Conservation (phyloP, 805 yeast species). For the Suhomyces vadensis region DNA sequence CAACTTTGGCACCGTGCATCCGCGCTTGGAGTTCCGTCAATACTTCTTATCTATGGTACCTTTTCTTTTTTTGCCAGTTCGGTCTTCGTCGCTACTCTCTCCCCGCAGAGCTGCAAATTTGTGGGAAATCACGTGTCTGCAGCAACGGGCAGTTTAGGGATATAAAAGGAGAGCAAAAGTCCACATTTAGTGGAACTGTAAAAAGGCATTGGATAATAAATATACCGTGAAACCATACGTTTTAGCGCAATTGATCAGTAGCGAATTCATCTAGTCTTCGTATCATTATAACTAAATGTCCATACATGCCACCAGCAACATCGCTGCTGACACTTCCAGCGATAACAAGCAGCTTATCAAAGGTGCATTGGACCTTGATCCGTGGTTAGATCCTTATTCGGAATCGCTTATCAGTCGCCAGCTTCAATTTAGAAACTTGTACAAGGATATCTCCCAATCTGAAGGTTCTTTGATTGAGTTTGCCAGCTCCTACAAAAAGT, state of each 20-base stretch:
- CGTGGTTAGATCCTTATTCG: slow-evolving; percentile 81
- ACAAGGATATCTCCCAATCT: slow-evolving; percentile 48
- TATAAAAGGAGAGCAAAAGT: slow-evolving; percentile 2
- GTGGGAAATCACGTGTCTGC: slow-evolving; percentile 3
- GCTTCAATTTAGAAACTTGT: slow-evolving; percentile 64
- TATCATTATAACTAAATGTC: background rate
- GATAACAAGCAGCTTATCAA: slow-evolving; percentile 27
- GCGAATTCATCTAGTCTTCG: background rate
- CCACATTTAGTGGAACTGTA: slow-evolving; percentile 1
- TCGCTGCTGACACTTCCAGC: background rate
- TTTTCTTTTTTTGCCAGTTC: background rate
- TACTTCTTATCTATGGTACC: too few relatives aligned
- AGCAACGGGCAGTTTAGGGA: slow-evolving; percentile 1
- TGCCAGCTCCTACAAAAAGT: slow-evolving; percentile 71
- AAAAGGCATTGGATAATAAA: background rate
- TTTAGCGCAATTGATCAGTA: background rate
- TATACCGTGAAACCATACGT: background rate
- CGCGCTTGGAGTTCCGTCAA: too few relatives aligned
- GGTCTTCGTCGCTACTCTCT: background rate
- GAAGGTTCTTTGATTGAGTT: slow-evolving; percentile 64
- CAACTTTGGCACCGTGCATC: too few relatives aligned
- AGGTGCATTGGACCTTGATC: slow-evolving; percentile 73
- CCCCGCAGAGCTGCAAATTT: slow-evolving; percentile 4
- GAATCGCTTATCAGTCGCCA: slow-evolving; percentile 70
- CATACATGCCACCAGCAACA: background rate